Conservation (phyloP, 2,329 filamentous ascomycete species). For the Colletotrichum endophyticum region DNA sequence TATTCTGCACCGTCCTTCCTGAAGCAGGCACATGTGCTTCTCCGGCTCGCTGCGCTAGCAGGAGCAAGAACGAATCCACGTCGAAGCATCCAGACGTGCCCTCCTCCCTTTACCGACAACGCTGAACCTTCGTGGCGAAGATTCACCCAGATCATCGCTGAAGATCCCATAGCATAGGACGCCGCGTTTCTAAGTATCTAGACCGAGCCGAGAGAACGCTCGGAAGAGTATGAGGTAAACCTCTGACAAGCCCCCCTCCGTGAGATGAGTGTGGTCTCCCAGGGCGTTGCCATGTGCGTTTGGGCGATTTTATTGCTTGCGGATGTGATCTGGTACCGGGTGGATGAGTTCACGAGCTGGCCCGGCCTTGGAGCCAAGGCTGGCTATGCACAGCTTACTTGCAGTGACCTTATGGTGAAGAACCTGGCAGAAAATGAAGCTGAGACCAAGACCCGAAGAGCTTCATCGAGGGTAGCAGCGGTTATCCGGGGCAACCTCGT, state of each 20-base stretch:
- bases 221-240: not conserved
- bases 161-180: accelerated
- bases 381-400: not conserved
- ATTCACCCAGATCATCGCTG: accelerated
- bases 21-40: too few relatives aligned
- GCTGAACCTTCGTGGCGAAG: accelerated
- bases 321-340: too few relatives aligned
- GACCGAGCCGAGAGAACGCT: not conserved
- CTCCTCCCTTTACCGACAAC: not conserved
- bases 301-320: not conserved
- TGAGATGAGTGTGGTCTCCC: too few relatives aligned
- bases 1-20: too few relatives aligned
- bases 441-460: not conserved
- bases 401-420: not conserved
- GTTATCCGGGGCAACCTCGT: too few relatives aligned
- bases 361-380: not conserved
- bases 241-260: too few relatives aligned
- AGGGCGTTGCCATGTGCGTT: not conserved
- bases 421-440: not conserved
- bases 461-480: not conserved
- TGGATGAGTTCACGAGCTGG: too few relatives aligned
- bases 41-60: too few relatives aligned
- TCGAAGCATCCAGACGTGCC: not conserved
- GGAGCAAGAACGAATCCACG: not conserved
- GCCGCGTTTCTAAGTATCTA: not conserved